Evolutionary conservation across 2,329 filamentous ascomycete genomes (phyloP).

Genomic region (Paramyrothecium sp.): DNA sequence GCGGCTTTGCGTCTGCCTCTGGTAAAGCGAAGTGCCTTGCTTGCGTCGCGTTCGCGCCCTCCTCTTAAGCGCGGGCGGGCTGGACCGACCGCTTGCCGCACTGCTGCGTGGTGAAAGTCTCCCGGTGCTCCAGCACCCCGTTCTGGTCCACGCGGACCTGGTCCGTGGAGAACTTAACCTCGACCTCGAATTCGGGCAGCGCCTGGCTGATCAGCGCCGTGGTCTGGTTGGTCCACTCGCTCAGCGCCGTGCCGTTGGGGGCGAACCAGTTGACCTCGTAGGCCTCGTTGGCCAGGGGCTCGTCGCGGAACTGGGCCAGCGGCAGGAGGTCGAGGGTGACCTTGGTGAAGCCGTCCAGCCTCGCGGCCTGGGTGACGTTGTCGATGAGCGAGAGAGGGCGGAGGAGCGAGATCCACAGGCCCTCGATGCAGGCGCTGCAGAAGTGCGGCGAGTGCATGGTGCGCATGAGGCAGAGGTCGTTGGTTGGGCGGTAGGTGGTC

Average conservation of each 20-base stretch:
- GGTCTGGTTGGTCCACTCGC: slow-evolving; percentile 23
- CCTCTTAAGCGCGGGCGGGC: no score
- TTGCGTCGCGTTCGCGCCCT: no score
- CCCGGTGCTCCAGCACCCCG: slow-evolving; percentile 7
- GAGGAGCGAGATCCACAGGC: background rate
- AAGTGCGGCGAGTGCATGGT: background rate
- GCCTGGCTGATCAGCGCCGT: slow-evolving; percentile 15
- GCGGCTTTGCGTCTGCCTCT: no score
- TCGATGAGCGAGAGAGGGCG: background rate
- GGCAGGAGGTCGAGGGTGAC: background rate
- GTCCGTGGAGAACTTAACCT: slow-evolving; percentile 24
- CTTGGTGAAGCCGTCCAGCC: background rate
- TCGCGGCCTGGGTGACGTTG: background rate
- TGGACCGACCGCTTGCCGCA: no score
- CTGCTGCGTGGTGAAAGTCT: slow-evolving; percentile 5
- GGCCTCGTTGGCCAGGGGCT: slow-evolving; percentile 19
- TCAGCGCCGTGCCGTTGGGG: slow-evolving; percentile 15
- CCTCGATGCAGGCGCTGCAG: background rate
- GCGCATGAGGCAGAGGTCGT: background rate
- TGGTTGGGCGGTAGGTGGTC: background rate
- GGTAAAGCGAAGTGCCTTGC: no score
- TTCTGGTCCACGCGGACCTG: slow-evolving; percentile 21
- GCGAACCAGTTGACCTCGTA: slow-evolving; percentile 26
- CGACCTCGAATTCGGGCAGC: slow-evolving; percentile 16
- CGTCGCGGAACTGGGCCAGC: background rate